Conservation (phyloP, 768 basidiomycete genomes). For the Russula emetica region DNA sequence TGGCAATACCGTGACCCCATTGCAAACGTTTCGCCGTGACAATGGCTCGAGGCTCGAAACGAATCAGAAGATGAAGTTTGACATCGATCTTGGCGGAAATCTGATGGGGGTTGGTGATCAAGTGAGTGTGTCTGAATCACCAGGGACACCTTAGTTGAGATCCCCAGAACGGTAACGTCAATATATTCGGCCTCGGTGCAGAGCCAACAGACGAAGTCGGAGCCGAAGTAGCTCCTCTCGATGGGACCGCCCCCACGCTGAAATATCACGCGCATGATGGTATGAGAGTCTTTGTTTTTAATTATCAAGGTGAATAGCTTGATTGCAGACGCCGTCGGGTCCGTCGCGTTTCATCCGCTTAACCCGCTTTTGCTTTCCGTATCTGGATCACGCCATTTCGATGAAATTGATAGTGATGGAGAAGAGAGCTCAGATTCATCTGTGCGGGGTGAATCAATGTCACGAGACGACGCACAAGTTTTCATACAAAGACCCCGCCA, state of each 20-base stretch:
- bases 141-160: conserved; percentile 2
- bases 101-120: conserved; percentile 65
- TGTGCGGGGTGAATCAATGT: neutral
- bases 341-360: conserved; percentile 68
- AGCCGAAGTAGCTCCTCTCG: neutral
- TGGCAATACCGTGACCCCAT: conserved; percentile 44
- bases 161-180: conserved; percentile 53
- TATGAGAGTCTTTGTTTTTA: conserved; percentile 32
- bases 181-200: conserved; percentile 46
- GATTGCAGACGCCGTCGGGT: conserved; percentile 62
- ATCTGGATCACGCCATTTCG: conserved; percentile 78
- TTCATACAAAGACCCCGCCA: neutral
- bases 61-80: conserved; percentile 79
- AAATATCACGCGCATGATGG: conserved; percentile 55
- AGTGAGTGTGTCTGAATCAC: conserved; percentile 40
- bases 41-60: conserved; percentile 34
- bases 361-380: conserved; percentile 55
- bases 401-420: conserved; percentile 20
- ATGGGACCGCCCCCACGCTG: conserved; percentile 31
- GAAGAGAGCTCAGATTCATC: conserved; percentile 6
- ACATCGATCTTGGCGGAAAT: conserved; percentile 63
- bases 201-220: conserved; percentile 8
- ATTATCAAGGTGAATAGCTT: neutral
- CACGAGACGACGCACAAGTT: conserved; percentile 7
- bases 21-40: conserved; percentile 36